Percentiles rank a stretch among this genome's conserved stretches.
phyloP scores from a whole-genome alignment of 441 rosid species.

The Rhodomyrtus psidioides region DNA sequence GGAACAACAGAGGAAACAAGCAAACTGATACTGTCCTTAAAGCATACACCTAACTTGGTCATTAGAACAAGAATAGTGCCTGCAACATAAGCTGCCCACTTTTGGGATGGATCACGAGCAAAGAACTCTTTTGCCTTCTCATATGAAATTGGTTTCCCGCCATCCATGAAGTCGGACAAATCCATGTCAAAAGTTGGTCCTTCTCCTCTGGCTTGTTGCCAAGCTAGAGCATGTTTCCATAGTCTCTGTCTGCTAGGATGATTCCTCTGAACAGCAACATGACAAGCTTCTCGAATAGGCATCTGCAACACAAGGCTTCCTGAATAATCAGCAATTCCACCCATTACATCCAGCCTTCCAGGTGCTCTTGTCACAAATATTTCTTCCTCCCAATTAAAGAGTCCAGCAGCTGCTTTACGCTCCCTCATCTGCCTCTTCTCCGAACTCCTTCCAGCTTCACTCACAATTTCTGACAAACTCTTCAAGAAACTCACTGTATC shows the following conservation, averaged over 20 bases:
- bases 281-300: too few relatives aligned
- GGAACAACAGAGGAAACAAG: too few relatives aligned
- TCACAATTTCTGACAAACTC: too few relatives aligned
- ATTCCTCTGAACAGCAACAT: too few relatives aligned
- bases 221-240: slow-evolving; percentile 97
- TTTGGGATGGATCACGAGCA: too few relatives aligned
- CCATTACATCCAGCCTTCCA: slow-evolving; percentile 99
- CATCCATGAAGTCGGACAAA: slow-evolving; percentile 92
- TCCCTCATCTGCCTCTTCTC: slow-evolving; percentile 93
- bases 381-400: slow-evolving; percentile 99
- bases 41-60: too few relatives aligned
- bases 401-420: slow-evolving; percentile 92
- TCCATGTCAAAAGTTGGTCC: slow-evolving; percentile 97
- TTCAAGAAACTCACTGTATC: too few relatives aligned
- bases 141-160: slow-evolving; percentile 74
- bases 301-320: slow-evolving; percentile 99
- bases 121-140: slow-evolving; percentile 81
- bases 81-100: too few relatives aligned
- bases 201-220: slow-evolving; percentile 78
- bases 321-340: slow-evolving; percentile 99
- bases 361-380: slow-evolving; percentile 98
- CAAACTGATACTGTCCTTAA: too few relatives aligned
- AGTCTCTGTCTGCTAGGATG: slow-evolving; percentile 87
- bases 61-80: too few relatives aligned
- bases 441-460: too few relatives aligned